Evolutionary conservation across 139 green algal species (phyloP).

Genomic region (Parachlorella kessleri): DNA sequence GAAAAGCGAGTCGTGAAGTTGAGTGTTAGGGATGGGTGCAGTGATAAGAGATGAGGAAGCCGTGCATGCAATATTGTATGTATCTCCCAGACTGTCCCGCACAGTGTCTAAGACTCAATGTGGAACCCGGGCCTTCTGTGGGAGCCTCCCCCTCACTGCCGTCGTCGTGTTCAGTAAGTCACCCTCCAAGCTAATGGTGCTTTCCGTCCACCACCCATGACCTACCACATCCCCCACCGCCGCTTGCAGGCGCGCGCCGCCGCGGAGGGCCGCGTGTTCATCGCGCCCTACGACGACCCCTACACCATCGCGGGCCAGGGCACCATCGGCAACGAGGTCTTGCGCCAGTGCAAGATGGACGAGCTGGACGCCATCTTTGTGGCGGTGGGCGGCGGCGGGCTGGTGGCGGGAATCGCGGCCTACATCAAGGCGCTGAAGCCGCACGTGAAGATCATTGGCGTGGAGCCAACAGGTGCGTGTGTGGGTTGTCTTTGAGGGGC

Average conservation of each 20-base stretch:
- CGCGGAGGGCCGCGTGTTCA: constrained; percentile 77
- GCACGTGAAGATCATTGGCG: constrained; percentile 86
- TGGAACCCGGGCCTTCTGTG: too few relatives aligned
- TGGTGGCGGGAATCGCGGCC: constrained; percentile 91
- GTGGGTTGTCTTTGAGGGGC: not conserved
- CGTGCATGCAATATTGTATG: too few relatives aligned
- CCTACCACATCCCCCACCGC: not conserved
- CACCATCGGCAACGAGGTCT: constrained; percentile 93
- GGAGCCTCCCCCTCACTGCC: not conserved
- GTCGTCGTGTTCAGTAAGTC: too few relatives aligned
- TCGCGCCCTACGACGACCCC: constrained; percentile 91
- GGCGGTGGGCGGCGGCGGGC: constrained; percentile 86
- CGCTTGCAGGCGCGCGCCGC: constrained; percentile 18
- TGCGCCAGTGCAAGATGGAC: constrained; percentile 65
- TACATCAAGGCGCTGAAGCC: constrained; percentile 91
- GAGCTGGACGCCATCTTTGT: constrained; percentile 92
- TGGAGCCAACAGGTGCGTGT: constrained; percentile 80
- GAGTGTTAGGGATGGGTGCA: too few relatives aligned
- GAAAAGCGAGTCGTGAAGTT: too few relatives aligned
- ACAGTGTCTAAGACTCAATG: too few relatives aligned
- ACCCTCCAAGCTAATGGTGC: too few relatives aligned
- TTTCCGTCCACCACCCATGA: not conserved
- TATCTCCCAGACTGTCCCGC: too few relatives aligned
- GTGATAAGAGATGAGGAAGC: too few relatives aligned
- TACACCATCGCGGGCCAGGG: constrained; percentile 67